These are phyloP conservation scores for Aspergillus flavus DNA, from an alignment of 2,329 filamentous ascomycete species.

Conservation along the genomic window DNA sequence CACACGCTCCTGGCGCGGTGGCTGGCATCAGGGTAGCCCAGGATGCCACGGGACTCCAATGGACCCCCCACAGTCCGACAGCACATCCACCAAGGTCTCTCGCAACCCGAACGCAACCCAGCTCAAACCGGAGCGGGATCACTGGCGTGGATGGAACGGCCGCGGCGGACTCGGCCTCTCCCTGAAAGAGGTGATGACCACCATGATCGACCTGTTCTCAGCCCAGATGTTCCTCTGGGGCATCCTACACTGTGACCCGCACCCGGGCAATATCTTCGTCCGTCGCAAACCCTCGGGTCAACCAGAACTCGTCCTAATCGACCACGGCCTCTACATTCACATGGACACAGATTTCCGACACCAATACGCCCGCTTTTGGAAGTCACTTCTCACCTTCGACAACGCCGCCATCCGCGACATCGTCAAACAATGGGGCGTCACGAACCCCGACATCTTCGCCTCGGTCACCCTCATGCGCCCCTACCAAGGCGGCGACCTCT, in stretches of 20 bases:
- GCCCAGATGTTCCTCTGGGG: slow-evolving; percentile 99
- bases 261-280: slow-evolving; percentile 96
- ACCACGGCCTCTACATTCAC: slow-evolving; percentile 94
- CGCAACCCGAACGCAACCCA: slow-evolving; percentile 44
- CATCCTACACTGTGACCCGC: slow-evolving; percentile 91
- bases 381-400: slow-evolving; percentile 89
- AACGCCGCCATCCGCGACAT: slow-evolving; percentile 75
- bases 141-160: slow-evolving; percentile 73
- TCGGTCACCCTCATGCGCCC: slow-evolving; percentile 86
- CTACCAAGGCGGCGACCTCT: slow-evolving; percentile 80
- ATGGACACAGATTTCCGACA: slow-evolving; percentile 82
- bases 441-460: slow-evolving; percentile 87
- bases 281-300: slow-evolving; percentile 79
- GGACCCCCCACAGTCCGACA: slow-evolving; percentile 54
- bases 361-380: slow-evolving; percentile 91
- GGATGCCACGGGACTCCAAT: slow-evolving; percentile 72
- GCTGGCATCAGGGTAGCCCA: slow-evolving; percentile 73
- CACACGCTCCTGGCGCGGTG: slow-evolving; percentile 75
- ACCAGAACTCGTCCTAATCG: slow-evolving; percentile 90
- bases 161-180: slow-evolving; percentile 82
- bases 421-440: slow-evolving; percentile 81
- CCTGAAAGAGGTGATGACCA: slow-evolving; percentile 87
- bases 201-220: slow-evolving; percentile 94
- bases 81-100: slow-evolving; percentile 48
- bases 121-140: slow-evolving; percentile 77